Conservation (phyloP, 805 yeast species). For the Spathaspora girioi region DNA sequence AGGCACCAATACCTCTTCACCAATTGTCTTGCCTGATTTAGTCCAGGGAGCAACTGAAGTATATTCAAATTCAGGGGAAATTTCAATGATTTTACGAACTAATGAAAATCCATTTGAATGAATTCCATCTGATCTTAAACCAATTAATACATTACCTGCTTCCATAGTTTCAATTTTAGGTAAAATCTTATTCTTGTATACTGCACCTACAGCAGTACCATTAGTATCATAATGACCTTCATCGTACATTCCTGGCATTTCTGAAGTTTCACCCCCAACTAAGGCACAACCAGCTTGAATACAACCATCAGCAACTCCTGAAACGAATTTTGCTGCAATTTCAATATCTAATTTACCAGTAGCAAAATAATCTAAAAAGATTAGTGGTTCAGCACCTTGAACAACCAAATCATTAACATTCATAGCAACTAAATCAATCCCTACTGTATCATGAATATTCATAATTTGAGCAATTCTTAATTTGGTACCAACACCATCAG, state of each 20-base stretch:
- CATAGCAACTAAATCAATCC: slow-evolving; percentile 98
- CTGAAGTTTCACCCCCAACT: slow-evolving; percentile 98
- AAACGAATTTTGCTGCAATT: slow-evolving; percentile 83
- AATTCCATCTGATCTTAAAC: slow-evolving; percentile 86
- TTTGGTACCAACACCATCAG: slow-evolving; percentile 99
- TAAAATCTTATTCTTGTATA: slow-evolving; percentile 64
- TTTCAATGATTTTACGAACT: slow-evolving; percentile 86
- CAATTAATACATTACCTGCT: slow-evolving; percentile 79
- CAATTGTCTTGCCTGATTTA: slow-evolving; percentile 62
- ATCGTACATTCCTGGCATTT: slow-evolving; percentile 98
- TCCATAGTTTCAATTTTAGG: slow-evolving; percentile 69
- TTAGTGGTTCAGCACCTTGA: slow-evolving; percentile 97
- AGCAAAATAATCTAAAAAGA: slow-evolving; percentile 95
- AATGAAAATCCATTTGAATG: slow-evolving; percentile 97
- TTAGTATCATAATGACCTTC: slow-evolving; percentile 96
- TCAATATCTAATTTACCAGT: slow-evolving; percentile 84
- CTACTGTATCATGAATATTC: slow-evolving; percentile 93
- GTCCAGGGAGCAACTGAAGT: slow-evolving; percentile 82
- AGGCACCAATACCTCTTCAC: slow-evolving; percentile 83
- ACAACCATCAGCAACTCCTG: slow-evolving; percentile 97
- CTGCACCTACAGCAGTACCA: slow-evolving; percentile 99
- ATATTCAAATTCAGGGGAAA: slow-evolving; percentile 68
- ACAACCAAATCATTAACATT: slow-evolving; percentile 96
- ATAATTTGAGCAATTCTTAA: slow-evolving; percentile 89
- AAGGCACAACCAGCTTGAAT: slow-evolving; percentile 92